phyloP scores from a whole-genome alignment of 2,329 filamentous ascomycete species.

The Grosmannia huntii region DNA sequence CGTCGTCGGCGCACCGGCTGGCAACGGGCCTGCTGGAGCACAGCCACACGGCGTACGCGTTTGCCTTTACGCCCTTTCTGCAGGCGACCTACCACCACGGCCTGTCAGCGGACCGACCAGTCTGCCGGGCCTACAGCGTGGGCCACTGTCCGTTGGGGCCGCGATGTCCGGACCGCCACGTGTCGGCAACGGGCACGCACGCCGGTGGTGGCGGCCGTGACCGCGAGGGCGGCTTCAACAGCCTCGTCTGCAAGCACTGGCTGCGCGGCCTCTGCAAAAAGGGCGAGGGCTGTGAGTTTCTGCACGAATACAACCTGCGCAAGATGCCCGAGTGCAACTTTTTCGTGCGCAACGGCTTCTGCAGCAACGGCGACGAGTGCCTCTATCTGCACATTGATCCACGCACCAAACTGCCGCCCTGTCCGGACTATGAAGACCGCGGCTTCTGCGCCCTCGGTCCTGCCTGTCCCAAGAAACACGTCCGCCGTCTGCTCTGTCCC shows the following conservation, averaged over 20 bases:
- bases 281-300: conserved; percentile 89
- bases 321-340: conserved; percentile 99
- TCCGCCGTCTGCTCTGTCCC: conserved; percentile 62
- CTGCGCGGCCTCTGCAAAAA: conserved; percentile 96
- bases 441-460: conserved; percentile 92
- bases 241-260: conserved; percentile 97
- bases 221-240: conserved; percentile 48
- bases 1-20: conserved; percentile 16
- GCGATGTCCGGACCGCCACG: conserved; percentile 75
- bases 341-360: conserved; percentile 86
- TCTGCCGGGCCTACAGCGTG: conserved; percentile 70
- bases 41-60: conserved; percentile 46
- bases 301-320: conserved; percentile 96
- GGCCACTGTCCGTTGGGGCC: conserved; percentile 80
- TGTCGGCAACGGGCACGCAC: conserved; percentile 23
- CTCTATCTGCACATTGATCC: conserved; percentile 85
- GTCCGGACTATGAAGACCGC: conserved; percentile 84
- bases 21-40: conserved; percentile 43
- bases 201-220: conserved; percentile 18
- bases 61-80: conserved; percentile 79
- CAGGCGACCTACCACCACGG: conserved; percentile 74
- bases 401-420: conserved; percentile 63
- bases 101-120: conserved; percentile 62
- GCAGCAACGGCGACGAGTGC: conserved; percentile 93
- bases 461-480: conserved; percentile 76